Evolutionary conservation across 345 rosid genomes (phyloP).

Genomic region (Rhizophora mangle): DNA sequence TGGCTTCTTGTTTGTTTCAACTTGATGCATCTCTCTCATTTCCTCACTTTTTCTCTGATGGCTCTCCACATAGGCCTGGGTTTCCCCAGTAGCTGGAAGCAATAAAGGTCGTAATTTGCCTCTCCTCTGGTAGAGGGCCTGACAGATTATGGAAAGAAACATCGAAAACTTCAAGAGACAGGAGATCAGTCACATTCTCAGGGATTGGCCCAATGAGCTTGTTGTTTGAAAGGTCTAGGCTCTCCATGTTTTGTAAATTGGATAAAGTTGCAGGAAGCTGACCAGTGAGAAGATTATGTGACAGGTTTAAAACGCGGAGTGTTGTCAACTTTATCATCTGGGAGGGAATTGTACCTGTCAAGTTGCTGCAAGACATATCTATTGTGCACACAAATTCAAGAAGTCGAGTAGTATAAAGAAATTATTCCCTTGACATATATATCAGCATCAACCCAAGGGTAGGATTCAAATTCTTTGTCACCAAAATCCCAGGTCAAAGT

Average conservation of each 20-base stretch:
- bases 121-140: background rate
- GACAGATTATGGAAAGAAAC: constrained; percentile 20
- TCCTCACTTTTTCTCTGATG: background rate
- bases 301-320: fast-evolving
- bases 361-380: constrained; percentile 12
- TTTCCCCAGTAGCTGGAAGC: background rate
- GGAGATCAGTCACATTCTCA: fast-evolving
- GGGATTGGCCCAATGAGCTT: constrained; percentile 3
- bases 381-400: background rate
- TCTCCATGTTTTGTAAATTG: fast-evolving
- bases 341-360: constrained; percentile 19
- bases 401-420: background rate
- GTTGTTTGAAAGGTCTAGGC: constrained; percentile 16
- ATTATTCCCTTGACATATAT: fast-evolving
- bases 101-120: background rate
- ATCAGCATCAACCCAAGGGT: background rate
- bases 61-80: background rate
- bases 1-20: too few species aligned
- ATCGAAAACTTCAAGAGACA: fast-evolving
- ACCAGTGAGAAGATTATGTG: constrained; percentile 16
- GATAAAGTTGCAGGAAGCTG: constrained; percentile 2
- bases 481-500: background rate
- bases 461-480: background rate
- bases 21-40: too few species aligned
- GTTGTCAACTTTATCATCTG: background rate